phyloP scores from a whole-genome alignment of 306 rosid genomes.

The Acacia confusa region DNA sequence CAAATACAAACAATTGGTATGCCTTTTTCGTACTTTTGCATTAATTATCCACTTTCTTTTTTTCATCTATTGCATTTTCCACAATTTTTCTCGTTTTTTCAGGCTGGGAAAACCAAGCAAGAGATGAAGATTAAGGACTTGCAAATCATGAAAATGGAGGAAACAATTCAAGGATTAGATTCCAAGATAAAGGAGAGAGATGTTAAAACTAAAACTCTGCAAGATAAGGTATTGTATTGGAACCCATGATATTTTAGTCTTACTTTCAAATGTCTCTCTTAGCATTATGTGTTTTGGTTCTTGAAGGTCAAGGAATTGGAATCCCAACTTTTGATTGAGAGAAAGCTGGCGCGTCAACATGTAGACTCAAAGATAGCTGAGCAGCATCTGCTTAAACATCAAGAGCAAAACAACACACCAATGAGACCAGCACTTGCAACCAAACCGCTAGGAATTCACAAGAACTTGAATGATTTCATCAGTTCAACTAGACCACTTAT shows the following conservation, averaged over 20 bases:
- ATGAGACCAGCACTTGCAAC: constrained; percentile 49
- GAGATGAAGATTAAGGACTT: constrained; percentile 80
- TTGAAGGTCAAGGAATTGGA: constrained; percentile 87
- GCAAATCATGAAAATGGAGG: constrained; percentile 89
- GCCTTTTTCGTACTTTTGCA: neutral
- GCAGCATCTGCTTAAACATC: constrained; percentile 50
- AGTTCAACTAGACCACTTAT: constrained; percentile 48
- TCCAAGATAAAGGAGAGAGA: constrained; percentile 82
- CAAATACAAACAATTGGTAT: constrained; percentile 83
- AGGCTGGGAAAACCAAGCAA: constrained; percentile 80
- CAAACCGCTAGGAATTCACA: constrained; percentile 54
- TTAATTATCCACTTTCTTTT: constrained; percentile 4
- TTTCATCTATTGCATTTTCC: constrained; percentile 8
- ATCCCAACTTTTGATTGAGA: constrained; percentile 85
- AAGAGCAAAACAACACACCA: constrained; percentile 53
- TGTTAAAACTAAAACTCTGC: constrained; percentile 64
- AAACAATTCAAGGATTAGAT: constrained; percentile 78
- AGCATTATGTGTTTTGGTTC: constrained; percentile 24
- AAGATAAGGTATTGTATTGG: constrained; percentile 69
- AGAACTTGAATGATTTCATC: constrained; percentile 49
- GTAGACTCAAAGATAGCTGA: constrained; percentile 94
- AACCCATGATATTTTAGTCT: neutral
- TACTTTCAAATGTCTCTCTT: constrained; percentile 21
- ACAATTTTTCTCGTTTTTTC: constrained; percentile 13
- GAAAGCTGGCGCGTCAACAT: constrained; percentile 95